Percentiles rank a stretch among this genome's conserved stretches.
These are phyloP conservation scores for Corylus americana DNA, from an alignment of 306 rosid genomes.

Conservation along the genomic window DNA sequence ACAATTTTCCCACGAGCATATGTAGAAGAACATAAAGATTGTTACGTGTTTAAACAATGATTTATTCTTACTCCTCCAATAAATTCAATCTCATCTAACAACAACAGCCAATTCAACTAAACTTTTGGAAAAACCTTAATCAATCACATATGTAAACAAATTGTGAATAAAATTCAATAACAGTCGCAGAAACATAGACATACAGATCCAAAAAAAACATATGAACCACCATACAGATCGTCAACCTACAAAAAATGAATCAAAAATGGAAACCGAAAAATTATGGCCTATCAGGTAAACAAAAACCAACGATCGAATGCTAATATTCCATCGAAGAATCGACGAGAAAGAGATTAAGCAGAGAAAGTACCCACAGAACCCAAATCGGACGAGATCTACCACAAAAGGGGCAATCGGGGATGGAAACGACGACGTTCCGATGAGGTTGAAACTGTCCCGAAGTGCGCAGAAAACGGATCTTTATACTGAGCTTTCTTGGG, in stretches of 20 bases:
- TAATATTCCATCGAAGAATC: not conserved
- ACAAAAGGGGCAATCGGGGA: slow-evolving; percentile 10
- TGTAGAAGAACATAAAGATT: not conserved
- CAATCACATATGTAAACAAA: not conserved
- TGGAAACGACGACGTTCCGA: slow-evolving; percentile 31
- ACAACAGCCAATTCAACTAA: not conserved
- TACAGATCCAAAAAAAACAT: not conserved
- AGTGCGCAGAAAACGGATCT: not conserved
- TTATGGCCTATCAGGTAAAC: not conserved
- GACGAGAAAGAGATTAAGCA: not conserved
- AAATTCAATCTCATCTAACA: too few relatives aligned
- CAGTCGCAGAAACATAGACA: not conserved
- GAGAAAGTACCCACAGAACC: slow-evolving; percentile 24
- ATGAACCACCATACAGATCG: not conserved
- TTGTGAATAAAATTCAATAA: not conserved
- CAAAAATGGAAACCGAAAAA: not conserved
- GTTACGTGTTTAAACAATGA: too few relatives aligned
- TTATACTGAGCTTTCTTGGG: slow-evolving; percentile 19
- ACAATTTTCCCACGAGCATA: not conserved
- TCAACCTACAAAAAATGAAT: not conserved
- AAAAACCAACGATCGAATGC: slow-evolving; percentile 20
- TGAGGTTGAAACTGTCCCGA: slow-evolving; percentile 36
- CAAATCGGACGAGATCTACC: slow-evolving; percentile 35
- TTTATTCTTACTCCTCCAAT: too few relatives aligned
- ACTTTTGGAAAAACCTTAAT: not conserved